Evolutionary conservation across 2,329 filamentous ascomycete genomes (phyloP), one percentile per base, ranked within the genome.

Genomic region (Aspergillus ustus): DNA sequence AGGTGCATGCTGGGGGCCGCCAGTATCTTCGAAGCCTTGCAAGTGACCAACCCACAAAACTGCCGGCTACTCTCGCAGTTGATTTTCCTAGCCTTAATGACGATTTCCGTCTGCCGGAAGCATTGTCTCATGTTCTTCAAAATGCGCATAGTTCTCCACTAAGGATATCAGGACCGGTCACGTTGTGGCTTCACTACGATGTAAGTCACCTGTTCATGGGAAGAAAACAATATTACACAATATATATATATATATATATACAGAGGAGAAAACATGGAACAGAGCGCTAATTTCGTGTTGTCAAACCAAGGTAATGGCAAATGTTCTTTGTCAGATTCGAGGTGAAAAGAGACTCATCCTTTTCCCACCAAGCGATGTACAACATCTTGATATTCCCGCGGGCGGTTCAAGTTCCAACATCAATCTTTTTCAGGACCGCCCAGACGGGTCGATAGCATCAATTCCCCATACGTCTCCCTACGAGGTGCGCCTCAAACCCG

Each of bases 131-230:
- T 37, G 87, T 91, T 4, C 72, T 71, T 5, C 79, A 88, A n/a
- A 87, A 87, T 63, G 76, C 85, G 3, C 92, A 96, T 72, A 94
- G 90, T 73, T 93, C 91, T 2, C 89, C 93, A 0, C 78, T 96
- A 25, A 85, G 92, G 20, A 88, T 96, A 62, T 94, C 91, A 4
- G 91, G 91, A 0, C 86, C 86, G 1, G 90, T 94, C 11, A 90
- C 88, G 45, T 91, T 97, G 86, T 97, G 93, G 93, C 82, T 96
- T 34, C 92, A 96, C 76, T 96, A 95, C 79, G 91, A 96, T 77
- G 88, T 90, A 63, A 70, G 73, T 67, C 11, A 17, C 11, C 34
- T 40, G 2, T 15, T 13, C 2, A 17, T 6, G 34, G 34, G 11
- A 40, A 40, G 34, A 40, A 40, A 25, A 25, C 25, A 25, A 25